These are phyloP conservation scores for Phytophthora uliginosa DNA, from an alignment of 352 stramenopile genomes.

Conservation along the genomic window DNA sequence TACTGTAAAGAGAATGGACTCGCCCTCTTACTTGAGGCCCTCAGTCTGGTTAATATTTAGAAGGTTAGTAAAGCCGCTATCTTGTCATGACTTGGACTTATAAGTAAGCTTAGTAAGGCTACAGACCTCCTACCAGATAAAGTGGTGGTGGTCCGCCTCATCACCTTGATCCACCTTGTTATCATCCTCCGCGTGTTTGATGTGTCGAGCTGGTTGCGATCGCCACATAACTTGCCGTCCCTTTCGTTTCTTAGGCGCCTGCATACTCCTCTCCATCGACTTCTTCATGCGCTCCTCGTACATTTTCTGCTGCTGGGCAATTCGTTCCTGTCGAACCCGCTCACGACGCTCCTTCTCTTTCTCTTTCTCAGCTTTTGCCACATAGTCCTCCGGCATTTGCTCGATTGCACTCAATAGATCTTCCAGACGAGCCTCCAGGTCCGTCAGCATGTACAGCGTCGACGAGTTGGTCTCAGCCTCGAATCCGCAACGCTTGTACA, in stretches of 20 bases:
- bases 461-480: slow-evolving; percentile 93
- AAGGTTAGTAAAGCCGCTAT: too few species aligned
- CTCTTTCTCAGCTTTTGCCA: slow-evolving; percentile 95
- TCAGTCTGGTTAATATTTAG: too few species aligned
- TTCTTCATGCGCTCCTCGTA: slow-evolving; percentile 96
- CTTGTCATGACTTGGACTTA: too few species aligned
- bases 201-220: slow-evolving; percentile 83
- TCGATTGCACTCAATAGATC: slow-evolving; percentile 93
- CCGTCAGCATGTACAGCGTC: slow-evolving; percentile 95
- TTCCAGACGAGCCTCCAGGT: slow-evolving; percentile 93
- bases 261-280: slow-evolving; percentile 94
- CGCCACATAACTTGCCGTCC: slow-evolving; percentile 95
- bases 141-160: slow-evolving; percentile 87
- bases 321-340: slow-evolving; percentile 92
- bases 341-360: slow-evolving; percentile 96
- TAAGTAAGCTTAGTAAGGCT: too few species aligned
- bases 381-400: slow-evolving; percentile 95
- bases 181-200: slow-evolving; percentile 82
- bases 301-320: slow-evolving; percentile 94
- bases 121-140: slow-evolving; percentile 65
- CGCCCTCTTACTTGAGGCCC: too few species aligned
- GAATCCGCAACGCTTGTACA: slow-evolving; percentile 95
- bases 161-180: slow-evolving; percentile 86
- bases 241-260: slow-evolving; percentile 94
- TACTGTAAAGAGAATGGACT: too few species aligned